Conservation (phyloP, 305 asterid species). For the Fraxinus nigra region DNA sequence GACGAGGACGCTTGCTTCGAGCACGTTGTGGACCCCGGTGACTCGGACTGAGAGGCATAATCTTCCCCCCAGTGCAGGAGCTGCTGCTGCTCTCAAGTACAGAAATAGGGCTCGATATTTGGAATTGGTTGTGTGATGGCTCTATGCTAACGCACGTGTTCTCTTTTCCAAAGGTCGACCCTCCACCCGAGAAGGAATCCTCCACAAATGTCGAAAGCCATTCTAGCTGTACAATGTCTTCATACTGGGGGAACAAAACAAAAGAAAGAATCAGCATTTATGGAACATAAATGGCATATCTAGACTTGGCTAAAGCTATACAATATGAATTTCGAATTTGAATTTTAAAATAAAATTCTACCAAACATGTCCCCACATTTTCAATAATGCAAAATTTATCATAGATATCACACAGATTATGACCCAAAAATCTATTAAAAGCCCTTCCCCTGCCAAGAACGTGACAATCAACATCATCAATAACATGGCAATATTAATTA, state of each 20-base stretch:
- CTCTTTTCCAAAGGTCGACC: slow-evolving; percentile 60
- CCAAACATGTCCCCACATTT: not conserved
- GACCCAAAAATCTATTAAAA: not conserved
- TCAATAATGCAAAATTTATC: not conserved
- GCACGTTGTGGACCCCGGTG: slow-evolving; percentile 85
- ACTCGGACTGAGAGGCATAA: slow-evolving; percentile 44
- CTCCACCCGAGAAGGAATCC: slow-evolving; percentile 72
- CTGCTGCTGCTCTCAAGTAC: slow-evolving; percentile 72
- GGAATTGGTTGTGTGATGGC: slow-evolving; percentile 39
- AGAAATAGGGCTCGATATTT: slow-evolving; percentile 68
- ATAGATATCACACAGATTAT: not conserved
- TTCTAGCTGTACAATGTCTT: slow-evolving; percentile 83
- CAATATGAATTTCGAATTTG: not conserved
- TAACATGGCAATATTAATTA: not conserved
- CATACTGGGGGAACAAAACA: slow-evolving; percentile 51
- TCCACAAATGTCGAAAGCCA: slow-evolving; percentile 90
- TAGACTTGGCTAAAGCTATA: not conserved
- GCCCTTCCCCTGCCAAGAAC: not conserved
- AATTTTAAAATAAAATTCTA: not conserved
- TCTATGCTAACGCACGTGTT: slow-evolving; percentile 29
- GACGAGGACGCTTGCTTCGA: slow-evolving; percentile 91
- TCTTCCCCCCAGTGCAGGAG: slow-evolving; percentile 45
- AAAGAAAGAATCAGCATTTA: not conserved
- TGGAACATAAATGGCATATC: not conserved
- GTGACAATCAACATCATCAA: not conserved